Base-by-base conservation (phyloP, 768 basidiomycete species). In the Hygrocybe punicea region DNA sequence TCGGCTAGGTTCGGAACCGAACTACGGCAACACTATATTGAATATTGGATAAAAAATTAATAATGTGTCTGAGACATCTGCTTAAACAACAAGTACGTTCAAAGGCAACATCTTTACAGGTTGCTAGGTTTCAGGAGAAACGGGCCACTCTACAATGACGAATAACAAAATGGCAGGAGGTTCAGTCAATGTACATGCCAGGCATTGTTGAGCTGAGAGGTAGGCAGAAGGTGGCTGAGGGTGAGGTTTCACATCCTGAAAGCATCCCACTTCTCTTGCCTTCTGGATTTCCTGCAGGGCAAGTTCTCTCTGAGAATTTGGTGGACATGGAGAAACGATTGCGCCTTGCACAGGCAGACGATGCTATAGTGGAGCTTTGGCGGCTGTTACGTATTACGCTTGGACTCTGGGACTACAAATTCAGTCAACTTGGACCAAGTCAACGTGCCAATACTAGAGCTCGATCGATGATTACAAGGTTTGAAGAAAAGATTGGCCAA, bases 291-390 rank as follows among this genome's bases (percentile, higher is more conserved):
- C 37, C 23, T 14, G 11, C 35, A 19, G n/a, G 19, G 11, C 25
- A 17, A n/a, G 36, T 53, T 19, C 10, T 53, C n/a, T 44, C 52
- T 4, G 16, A 13, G 16, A n/a, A 9, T 19, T 25, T 53, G 14
- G 17, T 8, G 11, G 56, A 51, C 6, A 52, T 36, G 16, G 60
- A 51, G 24, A 33, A 23, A 9, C 24, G 51, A n/a, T 53, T 63
- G 10, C 49, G 49, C 2, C 11, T 47, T 23, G 63, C 51, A 10
- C 56, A 64, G 50, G 63, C 63, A 10, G 49, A 58, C 23, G 63
- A 64, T 53, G 55, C 59, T 9, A 39, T 64, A 3, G 40, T 25
- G 14, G 54, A 58, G n/a, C 54, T 65, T 25, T 17, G 62, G 2
- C 59, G 53, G 8, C 45, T 33, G 10, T 48, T 53, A 3, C 55